A percentile compares a stretch with the other conserved stretches of the same genome.
phyloP scores from a whole-genome alignment of 768 basidiomycete genomes.

The Sporobolomyces phaffii region DNA sequence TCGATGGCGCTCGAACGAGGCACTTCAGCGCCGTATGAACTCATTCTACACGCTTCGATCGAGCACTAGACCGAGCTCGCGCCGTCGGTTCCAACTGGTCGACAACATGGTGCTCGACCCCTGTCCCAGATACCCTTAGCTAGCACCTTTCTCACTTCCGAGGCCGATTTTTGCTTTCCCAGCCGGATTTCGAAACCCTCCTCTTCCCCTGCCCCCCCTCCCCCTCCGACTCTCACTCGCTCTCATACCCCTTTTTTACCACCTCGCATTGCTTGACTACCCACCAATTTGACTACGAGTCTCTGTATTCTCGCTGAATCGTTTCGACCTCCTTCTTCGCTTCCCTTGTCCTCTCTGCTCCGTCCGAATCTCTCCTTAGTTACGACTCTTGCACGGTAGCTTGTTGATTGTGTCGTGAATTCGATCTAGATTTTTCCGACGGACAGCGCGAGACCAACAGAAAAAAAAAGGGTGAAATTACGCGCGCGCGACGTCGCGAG shows the following conservation, averaged over 20 bases:
- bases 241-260: too few relatives aligned
- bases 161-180: too few relatives aligned
- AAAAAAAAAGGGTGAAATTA: too few relatives aligned
- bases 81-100: not conserved
- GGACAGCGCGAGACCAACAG: too few relatives aligned
- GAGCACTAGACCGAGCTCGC: slow-evolving; percentile 8
- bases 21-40: not conserved
- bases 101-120: not conserved
- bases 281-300: too few relatives aligned
- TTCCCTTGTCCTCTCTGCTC: not conserved
- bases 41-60: slow-evolving; percentile 18
- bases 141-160: too few relatives aligned
- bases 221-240: too few relatives aligned
- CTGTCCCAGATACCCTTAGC: not conserved
- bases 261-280: too few relatives aligned
- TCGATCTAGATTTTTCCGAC: too few relatives aligned
- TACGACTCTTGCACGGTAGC: not conserved
- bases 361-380: not conserved
- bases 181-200: too few relatives aligned
- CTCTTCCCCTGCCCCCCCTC: not conserved
- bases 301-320: not conserved
- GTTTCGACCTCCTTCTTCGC: not conserved
- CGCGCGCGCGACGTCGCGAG: too few relatives aligned
- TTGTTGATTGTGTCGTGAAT: too few relatives aligned
- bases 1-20: not conserved